These are phyloP conservation scores for Smallanthus sonchifolius DNA, from an alignment of 129 eudicot species.

Conservation along the genomic window DNA sequence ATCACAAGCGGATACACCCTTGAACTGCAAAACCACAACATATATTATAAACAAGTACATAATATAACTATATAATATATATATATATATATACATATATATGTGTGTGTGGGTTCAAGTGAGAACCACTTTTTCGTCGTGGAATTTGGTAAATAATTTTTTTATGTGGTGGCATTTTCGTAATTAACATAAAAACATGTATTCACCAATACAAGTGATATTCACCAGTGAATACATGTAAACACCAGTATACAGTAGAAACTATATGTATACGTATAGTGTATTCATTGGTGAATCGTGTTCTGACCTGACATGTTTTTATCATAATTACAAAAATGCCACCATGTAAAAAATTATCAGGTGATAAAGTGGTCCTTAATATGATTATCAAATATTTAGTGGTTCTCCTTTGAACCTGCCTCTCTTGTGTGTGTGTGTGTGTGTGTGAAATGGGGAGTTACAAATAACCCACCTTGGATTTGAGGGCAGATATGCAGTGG, in stretches of 20 bases:
- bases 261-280: not conserved
- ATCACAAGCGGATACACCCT: conserved; percentile 71
- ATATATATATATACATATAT: no score
- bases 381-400: not conserved
- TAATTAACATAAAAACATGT: not conserved
- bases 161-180: not conserved
- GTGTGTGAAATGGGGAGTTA: not conserved
- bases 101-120: no score
- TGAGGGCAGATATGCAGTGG: conserved; percentile 57
- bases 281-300: not conserved
- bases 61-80: no score
- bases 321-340: not conserved
- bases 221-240: not conserved
- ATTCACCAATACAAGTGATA: not conserved
- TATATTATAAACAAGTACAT: not conserved
- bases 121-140: not conserved
- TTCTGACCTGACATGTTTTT: not conserved
- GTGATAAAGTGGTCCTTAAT: not conserved
- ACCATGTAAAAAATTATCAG: not conserved
- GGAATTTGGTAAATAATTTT: not conserved
- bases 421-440: no score
- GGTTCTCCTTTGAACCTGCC: not conserved
- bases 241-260: not conserved
- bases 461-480: conserved; percentile 54
- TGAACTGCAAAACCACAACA: conserved; percentile 32